Percentiles rank a stretch among this genome's conserved stretches.
Conservation (phyloP, 2,329 filamentous ascomycete genomes). For the Graphium sp. region DNA sequence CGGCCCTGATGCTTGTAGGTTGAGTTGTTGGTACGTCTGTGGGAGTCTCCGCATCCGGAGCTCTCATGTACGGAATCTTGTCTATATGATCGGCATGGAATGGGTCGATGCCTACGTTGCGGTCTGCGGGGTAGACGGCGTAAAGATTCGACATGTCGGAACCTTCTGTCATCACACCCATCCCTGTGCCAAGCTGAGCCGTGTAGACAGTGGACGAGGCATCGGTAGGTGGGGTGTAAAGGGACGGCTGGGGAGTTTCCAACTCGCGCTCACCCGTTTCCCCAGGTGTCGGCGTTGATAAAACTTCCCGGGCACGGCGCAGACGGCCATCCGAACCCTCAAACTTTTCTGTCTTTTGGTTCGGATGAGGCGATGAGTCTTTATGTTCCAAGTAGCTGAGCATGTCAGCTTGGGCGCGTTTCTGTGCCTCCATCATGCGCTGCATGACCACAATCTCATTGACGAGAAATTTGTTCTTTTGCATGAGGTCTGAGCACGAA, state of each 20-base stretch:
- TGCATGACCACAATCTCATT: slow-evolving; percentile 44
- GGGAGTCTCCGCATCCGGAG: neutral
- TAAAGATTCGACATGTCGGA: slow-evolving; percentile 37
- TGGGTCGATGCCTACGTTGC: slow-evolving; percentile 83
- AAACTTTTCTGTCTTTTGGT: no score
- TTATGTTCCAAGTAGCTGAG: slow-evolving; percentile 33
- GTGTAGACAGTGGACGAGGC: no score
- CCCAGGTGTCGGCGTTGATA: no score
- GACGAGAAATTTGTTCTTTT: slow-evolving; percentile 43
- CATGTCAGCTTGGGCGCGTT: slow-evolving; percentile 39
- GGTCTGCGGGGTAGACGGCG: slow-evolving; percentile 84
- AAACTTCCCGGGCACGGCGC: slow-evolving; percentile 37
- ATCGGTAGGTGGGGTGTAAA: no score
- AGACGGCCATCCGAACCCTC: slow-evolving; percentile 13
- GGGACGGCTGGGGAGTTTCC: no score
- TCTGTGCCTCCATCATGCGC: slow-evolving; percentile 40
- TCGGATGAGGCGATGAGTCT: slow-evolving; percentile 3
- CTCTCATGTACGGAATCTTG: slow-evolving; percentile 69
- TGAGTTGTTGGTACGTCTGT: slow-evolving; percentile 10
- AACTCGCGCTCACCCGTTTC: no score
- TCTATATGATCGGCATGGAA: slow-evolving; percentile 89
- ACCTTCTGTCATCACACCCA: slow-evolving; percentile 33
- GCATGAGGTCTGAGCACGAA: no score
- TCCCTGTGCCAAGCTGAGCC: no score
- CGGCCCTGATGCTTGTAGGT: slow-evolving; percentile 10